These are phyloP conservation scores for Cyphellophora europaea DNA, from an alignment of 2,329 filamentous ascomycete genomes.

Conservation along the genomic window DNA sequence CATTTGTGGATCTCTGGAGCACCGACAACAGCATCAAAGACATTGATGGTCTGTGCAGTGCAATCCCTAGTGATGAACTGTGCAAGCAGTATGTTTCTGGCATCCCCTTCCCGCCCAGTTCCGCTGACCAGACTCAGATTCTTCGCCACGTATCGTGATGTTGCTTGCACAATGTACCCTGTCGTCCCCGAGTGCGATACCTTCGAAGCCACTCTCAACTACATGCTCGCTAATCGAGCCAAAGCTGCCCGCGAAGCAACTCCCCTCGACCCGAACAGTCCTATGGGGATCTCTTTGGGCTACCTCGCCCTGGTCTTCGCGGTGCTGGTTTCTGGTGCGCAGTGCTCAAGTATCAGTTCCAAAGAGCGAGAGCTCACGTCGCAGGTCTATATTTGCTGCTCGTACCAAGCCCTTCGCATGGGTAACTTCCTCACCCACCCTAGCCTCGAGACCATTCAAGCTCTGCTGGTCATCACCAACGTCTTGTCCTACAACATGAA, in stretches of 20 bases:
- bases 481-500: slow-evolving; percentile 57
- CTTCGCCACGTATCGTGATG: slow-evolving; percentile 49
- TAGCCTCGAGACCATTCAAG: slow-evolving; percentile 52
- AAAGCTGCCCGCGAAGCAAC: slow-evolving; percentile 26
- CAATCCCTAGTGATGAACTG: slow-evolving; percentile 49
- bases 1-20: slow-evolving; percentile 57
- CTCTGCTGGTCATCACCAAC: slow-evolving; percentile 52
- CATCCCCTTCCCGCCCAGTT: neutral
- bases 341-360: slow-evolving; percentile 47
- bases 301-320: slow-evolving; percentile 54
- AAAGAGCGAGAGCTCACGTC: slow-evolving; percentile 55
- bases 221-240: slow-evolving; percentile 43
- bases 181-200: slow-evolving; percentile 47
- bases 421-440: slow-evolving; percentile 56
- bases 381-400: slow-evolving; percentile 57
- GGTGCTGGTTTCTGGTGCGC: slow-evolving; percentile 52
- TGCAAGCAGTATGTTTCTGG: slow-evolving; percentile 41
- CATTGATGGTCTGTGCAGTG: slow-evolving; percentile 48
- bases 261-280: slow-evolving; percentile 35
- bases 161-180: slow-evolving; percentile 51
- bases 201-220: slow-evolving; percentile 46
- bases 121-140: slow-evolving; percentile 28
- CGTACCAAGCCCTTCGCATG: slow-evolving; percentile 55
- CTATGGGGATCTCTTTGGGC: slow-evolving; percentile 46
- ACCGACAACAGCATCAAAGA: slow-evolving; percentile 50